Evolutionary conservation across 306 rosid species (phyloP), one percentile per base, ranked within the genome.

Genomic region (Senna siamea): DNA sequence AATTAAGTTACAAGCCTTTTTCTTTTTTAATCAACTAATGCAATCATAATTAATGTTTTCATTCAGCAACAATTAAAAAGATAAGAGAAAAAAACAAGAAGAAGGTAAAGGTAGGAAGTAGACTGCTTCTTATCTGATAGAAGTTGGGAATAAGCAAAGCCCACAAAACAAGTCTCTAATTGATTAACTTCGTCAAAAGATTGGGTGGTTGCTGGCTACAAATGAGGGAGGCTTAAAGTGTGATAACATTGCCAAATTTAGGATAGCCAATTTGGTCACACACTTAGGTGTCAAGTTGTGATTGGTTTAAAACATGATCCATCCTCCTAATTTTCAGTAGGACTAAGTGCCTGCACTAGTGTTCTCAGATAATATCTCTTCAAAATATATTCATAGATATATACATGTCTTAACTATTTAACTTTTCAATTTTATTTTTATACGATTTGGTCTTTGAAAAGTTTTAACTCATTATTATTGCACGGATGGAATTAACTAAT

Each of bases 191-290:
- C 22, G 68, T 78, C 72, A 82, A 78, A 69, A 47, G 17, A 52
- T 5, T 26, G 67, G 74, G 64, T 54, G 53, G 59, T 54, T 74
- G 79, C 79, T 65, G 3, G 30, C 30, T 26, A 63, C 22, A 54
- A 11, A 17, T 43, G 85, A 74, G 40, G 82, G 81, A 81, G 81
- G 80, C 81, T 1, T 37, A 37, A 4, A 54, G 40, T 54, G 43
- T 66, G 38, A 60, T 4, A 44, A 46, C n/a, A 5, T 73, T 81
- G 17, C 86, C 58, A 50, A 9, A 70, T 69, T 64, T 78, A 73
- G 79, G 6, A 68, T 81, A 66, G 44, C 75, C 34, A 77, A 75
- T 19, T 74, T 72, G 69, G 74, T 34, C 9, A 26, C 26, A 9
- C 26, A 17, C 52, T 46, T 9, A 62, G 57, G 80, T n/a, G 67